Conservation (phyloP, 2,329 filamentous ascomycete species). For the Penicillium sp. region DNA sequence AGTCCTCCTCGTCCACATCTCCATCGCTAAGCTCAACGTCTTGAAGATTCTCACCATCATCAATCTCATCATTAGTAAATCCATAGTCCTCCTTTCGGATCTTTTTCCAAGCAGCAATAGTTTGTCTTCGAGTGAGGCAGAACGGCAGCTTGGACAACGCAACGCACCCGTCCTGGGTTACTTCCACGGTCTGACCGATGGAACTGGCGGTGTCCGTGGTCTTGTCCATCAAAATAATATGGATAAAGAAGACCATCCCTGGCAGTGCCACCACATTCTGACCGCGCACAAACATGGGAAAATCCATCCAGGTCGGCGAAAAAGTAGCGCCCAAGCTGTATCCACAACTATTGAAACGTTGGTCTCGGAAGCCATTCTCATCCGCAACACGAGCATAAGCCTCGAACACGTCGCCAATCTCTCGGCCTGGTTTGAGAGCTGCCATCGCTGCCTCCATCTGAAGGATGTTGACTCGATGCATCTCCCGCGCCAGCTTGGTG, state of each 20-base stretch:
- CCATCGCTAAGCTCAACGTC: slow-evolving; percentile 38
- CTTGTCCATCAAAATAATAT: slow-evolving; percentile 40
- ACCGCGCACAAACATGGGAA: slow-evolving; percentile 23
- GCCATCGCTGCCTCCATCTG: slow-evolving; percentile 31
- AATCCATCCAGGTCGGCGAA: slow-evolving; percentile 26
- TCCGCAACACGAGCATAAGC: slow-evolving; percentile 34
- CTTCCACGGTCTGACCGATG: slow-evolving; percentile 31
- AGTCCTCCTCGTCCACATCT: slow-evolving; percentile 35
- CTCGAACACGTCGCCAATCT: slow-evolving; percentile 31
- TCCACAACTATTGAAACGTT: slow-evolving; percentile 33
- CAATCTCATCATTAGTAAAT: slow-evolving; percentile 33
- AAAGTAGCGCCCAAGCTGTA: slow-evolving; percentile 35
- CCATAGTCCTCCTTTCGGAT: slow-evolving; percentile 37
- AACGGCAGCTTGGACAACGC: slow-evolving; percentile 37
- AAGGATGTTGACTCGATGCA: slow-evolving; percentile 31
- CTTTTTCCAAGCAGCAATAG: slow-evolving; percentile 39
- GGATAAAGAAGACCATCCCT: slow-evolving; percentile 39
- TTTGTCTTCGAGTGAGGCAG: slow-evolving; percentile 35
- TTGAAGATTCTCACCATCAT: slow-evolving; percentile 36
- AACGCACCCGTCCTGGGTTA: slow-evolving; percentile 33
- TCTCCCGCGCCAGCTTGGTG: slow-evolving; percentile 29
- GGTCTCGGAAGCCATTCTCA: slow-evolving; percentile 34
- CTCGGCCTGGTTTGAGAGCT: slow-evolving; percentile 29
- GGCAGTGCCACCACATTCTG: slow-evolving; percentile 22
- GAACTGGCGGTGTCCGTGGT: slow-evolving; percentile 38